A percentile compares a stretch with the other conserved stretches of the same genome.
Evolutionary conservation across 352 stramenopile genomes (phyloP).

Genomic region (Phytopythium sindhum): DNA sequence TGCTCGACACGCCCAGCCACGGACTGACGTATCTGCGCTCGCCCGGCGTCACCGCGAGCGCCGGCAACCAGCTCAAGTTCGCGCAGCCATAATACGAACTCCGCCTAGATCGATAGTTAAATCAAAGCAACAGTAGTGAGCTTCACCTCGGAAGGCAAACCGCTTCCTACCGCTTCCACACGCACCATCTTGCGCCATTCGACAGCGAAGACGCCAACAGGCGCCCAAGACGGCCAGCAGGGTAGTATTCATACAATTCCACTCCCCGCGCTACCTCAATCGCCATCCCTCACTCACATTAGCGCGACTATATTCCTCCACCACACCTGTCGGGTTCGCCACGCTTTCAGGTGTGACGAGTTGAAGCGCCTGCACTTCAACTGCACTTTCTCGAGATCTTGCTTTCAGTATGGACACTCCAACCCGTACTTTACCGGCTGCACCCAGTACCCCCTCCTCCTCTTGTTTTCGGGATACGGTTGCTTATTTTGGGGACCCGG

Average conservation of each 20-base stretch:
- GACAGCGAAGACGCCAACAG: no score
- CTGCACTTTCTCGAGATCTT: not conserved
- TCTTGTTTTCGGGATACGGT: not conserved
- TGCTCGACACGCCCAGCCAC: conserved; percentile 41
- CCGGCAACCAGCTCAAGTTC: conserved; percentile 11
- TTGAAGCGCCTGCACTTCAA: not conserved
- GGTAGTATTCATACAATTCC: no score
- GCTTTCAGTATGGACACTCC: not conserved
- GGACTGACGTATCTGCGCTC: conserved; percentile 59
- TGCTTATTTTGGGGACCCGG: conserved; percentile 4
- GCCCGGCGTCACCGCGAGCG: conserved; percentile 17
- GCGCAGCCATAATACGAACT: not conserved
- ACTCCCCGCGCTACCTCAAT: no score
- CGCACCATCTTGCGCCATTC: no score
- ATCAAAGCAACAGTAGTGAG: not conserved
- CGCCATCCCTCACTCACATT: no score
- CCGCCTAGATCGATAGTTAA: not conserved
- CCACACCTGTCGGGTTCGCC: no score
- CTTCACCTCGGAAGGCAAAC: no score
- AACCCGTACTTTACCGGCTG: not conserved
- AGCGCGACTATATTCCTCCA: no score
- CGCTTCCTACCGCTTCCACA: no score
- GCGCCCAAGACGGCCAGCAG: no score
- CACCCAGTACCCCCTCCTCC: not conserved
- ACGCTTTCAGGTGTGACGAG: not conserved